Base-by-base conservation (phyloP, 768 basidiomycete genomes). In the Russula dissimulans region DNA sequence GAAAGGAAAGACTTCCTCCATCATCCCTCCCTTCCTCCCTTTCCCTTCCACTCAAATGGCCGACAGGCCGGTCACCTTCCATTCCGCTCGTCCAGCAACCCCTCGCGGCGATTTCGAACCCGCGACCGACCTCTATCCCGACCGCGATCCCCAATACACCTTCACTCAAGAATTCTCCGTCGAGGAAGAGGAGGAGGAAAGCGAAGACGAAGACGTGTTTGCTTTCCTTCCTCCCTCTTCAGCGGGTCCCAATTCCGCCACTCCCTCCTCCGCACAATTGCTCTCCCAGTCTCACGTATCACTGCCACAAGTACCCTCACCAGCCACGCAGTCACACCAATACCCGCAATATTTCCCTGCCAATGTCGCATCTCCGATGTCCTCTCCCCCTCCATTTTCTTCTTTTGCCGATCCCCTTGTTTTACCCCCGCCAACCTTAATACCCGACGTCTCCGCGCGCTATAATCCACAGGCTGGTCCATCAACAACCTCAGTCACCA, bases 221-320 rank as follows among this genome's bases (percentile, higher is more conserved):
- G 92, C 93, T 0, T 95, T 91, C 74, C 78, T 85, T 18, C 87
- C 91, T 41, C 90, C 91, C n/a, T 78, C 79, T 3, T 90, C 92
- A 26, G 85, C 86, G 14, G 83, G 86, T 59, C 22, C 22, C 22
- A 51, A 43, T 54, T 69, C 56, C 70, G 48, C 46, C 17, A 17
- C 56, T 39, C 49, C 51, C 0, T 57, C 42, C 43, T 67, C 39
- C 11, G 41, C 36, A 54, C 66, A 29, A 43, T 53, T 32, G 15
- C 53, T 36, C 29, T 17, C 61, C 14, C 57, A 52, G 4, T 60
- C 62, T 59, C 51, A 55, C 54, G 38, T 46, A 56, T 12, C 50
- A 52, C 43, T 31, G 29, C 12, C 7, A 17, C 53, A 50, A 58
- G 32, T 14, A 18, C 45, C 38, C 44, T 32, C 44, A 29, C 47